Percentiles rank a stretch among this genome's conserved stretches.
Evolutionary conservation across 225 moss, liverwort and hornwort species (phyloP).

Genomic region (Sphagnum contortum): DNA sequence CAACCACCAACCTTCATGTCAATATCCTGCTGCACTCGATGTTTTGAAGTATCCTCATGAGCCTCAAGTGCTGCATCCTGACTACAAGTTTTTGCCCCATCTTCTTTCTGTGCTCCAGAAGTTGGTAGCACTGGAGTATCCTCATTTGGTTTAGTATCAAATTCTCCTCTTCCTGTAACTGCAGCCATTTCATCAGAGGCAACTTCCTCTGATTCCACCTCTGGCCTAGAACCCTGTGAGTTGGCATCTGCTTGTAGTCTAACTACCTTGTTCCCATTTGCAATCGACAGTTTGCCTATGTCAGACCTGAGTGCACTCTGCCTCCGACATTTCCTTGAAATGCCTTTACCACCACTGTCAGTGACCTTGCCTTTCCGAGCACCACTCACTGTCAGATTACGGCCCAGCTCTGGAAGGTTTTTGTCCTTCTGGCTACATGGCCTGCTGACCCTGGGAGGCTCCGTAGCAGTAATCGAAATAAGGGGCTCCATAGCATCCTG

Average conservation of each 20-base stretch:
- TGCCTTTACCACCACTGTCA: too few species aligned
- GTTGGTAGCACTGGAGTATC: background rate
- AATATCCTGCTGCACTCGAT: background rate
- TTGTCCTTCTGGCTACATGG: background rate
- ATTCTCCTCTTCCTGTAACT: background rate
- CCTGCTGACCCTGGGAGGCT: conserved; percentile 7
- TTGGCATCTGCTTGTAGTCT: background rate
- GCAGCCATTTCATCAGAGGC: background rate
- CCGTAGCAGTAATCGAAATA: conserved; percentile 12
- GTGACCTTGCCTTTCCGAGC: conserved; percentile 6
- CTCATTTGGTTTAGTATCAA: conserved; percentile 2
- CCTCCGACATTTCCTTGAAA: conserved; percentile 15
- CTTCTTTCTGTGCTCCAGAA: background rate
- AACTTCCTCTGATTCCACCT: background rate
- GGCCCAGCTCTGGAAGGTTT: conserved; percentile 1
- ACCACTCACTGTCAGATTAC: background rate
- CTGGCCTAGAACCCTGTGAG: background rate
- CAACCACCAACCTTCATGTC: conserved; percentile 2
- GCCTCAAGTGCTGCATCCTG: conserved; percentile 4
- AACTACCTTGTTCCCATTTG: conserved; percentile 5
- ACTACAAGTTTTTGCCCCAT: conserved; percentile 5
- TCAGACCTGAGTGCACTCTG: conserved; percentile 16
- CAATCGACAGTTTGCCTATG: conserved; percentile 18
- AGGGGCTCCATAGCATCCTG: conserved; percentile 18
- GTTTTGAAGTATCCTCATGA: background rate